Base-by-base conservation (phyloP, 768 basidiomycete species). In the Antrodiella citrinella region DNA sequence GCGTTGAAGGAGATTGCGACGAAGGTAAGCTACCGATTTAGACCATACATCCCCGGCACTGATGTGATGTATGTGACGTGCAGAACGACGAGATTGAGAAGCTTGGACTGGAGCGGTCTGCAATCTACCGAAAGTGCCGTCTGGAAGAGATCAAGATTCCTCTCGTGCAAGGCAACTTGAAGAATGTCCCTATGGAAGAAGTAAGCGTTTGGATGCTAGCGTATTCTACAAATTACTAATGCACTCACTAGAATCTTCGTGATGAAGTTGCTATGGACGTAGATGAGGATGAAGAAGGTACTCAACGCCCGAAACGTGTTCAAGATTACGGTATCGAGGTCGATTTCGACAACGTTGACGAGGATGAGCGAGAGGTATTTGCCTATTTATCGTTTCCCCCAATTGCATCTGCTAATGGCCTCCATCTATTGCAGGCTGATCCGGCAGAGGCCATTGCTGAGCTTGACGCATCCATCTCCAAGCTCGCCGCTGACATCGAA, bases 121-220 rank as follows among this genome's bases (percentile, higher is more conserved):
- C 84, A 0, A 77, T 89, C 43, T 98, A 97, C 63, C 80, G 94
- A 13, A 90, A 89, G 61, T 97, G 95, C 67, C 80, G 92, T 54
- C 73, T 99, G 41, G 96, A 99, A 54, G 93, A 96, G 59, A 86
- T 97, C 57, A 77, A 77, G 51, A 65, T 99, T 15, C 93, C 95
- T 0, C 69, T 98, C 11, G 57, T 74, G 12, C 65, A 76, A 49
- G 96, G 95, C 4, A 77, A 81, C 59, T 69, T 98, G 49, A 84
- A 81, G 65, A 80, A 88, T 57, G 90, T 98, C 2, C 89, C 95
- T 0, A 88, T 98, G 81, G 93, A 97, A 62, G 96, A 97, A 81
- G 92, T 91, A 44, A 38, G 71, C 57, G 18, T n/a, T n/a, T n/a
- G n/a, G n/a, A 7, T 26, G 7, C 30, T 7, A 13, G 7, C 41